phyloP scores from a whole-genome alignment of 163 green algal species.

The Chloromonas sp. region DNA sequence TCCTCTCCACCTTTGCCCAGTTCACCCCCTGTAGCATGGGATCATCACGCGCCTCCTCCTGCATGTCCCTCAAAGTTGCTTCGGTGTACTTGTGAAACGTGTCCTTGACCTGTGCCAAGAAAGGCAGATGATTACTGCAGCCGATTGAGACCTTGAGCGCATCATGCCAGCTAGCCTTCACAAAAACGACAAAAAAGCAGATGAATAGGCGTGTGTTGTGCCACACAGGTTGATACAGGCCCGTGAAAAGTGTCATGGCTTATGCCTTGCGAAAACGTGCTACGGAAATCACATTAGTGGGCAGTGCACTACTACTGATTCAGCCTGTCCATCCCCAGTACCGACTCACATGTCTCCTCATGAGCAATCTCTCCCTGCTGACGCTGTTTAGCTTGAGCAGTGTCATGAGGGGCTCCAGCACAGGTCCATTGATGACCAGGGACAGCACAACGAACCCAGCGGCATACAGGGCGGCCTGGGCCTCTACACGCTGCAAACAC shows the following conservation, averaged over 20 bases:
- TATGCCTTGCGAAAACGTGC: too few relatives aligned
- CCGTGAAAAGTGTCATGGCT: too few relatives aligned
- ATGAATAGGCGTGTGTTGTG: too few relatives aligned
- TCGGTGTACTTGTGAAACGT: constrained; percentile 7
- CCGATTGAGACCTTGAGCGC: too few relatives aligned
- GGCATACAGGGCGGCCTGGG: constrained; percentile 72
- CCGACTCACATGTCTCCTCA: constrained; percentile 19
- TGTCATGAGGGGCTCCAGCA: constrained; percentile 36
- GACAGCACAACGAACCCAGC: constrained; percentile 81
- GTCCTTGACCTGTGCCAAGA: constrained; percentile 11
- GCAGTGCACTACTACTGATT: background rate
- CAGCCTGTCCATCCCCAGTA: too few relatives aligned
- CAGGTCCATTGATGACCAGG: constrained; percentile 65
- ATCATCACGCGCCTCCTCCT: constrained; percentile 7
- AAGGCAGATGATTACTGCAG: too few relatives aligned
- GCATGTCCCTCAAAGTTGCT: background rate
- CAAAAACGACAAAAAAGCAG: too few relatives aligned
- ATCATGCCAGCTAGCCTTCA: too few relatives aligned
- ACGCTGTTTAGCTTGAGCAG: constrained; percentile 26
- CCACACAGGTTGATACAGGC: too few relatives aligned
- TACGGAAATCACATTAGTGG: background rate
- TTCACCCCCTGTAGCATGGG: constrained; percentile 20
- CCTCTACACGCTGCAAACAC: constrained; percentile 32
- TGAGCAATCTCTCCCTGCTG: constrained; percentile 19
- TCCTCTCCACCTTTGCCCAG: constrained; percentile 9